Evolutionary conservation across 2,329 filamentous ascomycete genomes (phyloP).

Genomic region (Nigrograna mackinnonii): DNA sequence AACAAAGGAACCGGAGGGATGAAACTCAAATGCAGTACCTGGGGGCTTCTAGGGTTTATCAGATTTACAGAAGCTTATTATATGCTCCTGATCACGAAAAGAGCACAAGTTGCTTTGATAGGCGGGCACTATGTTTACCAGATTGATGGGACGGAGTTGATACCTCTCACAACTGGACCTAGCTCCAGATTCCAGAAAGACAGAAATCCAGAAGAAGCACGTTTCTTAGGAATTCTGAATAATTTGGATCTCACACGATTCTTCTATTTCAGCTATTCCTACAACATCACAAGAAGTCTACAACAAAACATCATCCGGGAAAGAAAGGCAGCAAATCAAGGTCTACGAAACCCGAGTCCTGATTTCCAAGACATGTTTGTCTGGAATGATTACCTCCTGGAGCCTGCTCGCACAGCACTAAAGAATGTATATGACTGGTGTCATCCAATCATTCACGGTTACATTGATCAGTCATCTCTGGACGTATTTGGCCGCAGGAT

Average conservation of each 20-base stretch:
- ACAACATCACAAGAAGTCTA: conserved; percentile 89
- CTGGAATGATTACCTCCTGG: conserved; percentile 90
- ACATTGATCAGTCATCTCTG: conserved; percentile 81
- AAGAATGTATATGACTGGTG: conserved; percentile 94
- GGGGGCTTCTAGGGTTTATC: conserved; percentile 94
- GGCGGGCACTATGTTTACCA: conserved; percentile 96
- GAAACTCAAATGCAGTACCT: conserved; percentile 85
- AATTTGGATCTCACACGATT: conserved; percentile 88
- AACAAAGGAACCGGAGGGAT: conserved; percentile 90
- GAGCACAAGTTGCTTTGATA: conserved; percentile 93
- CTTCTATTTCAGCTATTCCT: conserved; percentile 99
- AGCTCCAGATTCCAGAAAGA: conserved; percentile 74
- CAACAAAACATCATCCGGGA: conserved; percentile 91
- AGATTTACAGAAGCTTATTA: conserved; percentile 95
- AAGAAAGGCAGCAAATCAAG: conserved; percentile 69
- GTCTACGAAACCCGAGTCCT: conserved; percentile 61
- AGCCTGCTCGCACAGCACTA: conserved; percentile 70
- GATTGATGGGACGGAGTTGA: conserved; percentile 88
- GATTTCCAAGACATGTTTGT: conserved; percentile 96
- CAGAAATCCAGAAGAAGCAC: conserved; percentile 82
- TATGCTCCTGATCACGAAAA: conserved; percentile 95
- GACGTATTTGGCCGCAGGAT: conserved; percentile 83
- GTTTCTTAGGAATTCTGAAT: conserved; percentile 85
- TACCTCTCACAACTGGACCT: conserved; percentile 77
- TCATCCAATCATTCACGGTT: conserved; percentile 91